Base-by-base conservation (phyloP, 83 land plant genomes). In the Larix sibirica region DNA sequence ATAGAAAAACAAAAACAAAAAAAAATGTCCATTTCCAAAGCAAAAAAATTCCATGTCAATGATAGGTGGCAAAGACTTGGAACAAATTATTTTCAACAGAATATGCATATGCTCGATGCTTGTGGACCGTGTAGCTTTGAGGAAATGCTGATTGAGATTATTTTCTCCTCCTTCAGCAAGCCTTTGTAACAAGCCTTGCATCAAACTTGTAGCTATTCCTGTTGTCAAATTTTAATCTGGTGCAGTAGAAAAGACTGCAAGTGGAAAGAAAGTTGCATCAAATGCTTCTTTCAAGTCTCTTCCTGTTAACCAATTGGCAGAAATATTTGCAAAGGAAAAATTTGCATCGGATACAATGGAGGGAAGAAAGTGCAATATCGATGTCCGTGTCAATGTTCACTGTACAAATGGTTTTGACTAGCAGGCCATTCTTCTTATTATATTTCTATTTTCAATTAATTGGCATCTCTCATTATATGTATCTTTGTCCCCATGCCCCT, bases 51-150 rank as follows among this genome's bases (percentile, higher is more conserved):
- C 18, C 0, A 56, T 9, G 12, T 70, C 26, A 79, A 75, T 23
- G 54, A 36, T 36, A 38, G 58, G 80, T 18, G 21, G n/a, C 61
- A 60, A 78, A 56, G 21, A 26, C 23, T 26, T 58, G 5, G 63
- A 40, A 16, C 16, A 28, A 81, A 24, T 77, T 87, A 94, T 97
- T 92, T 96, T 97, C 68, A 96, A 82, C 33, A 96, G 87, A 44
- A 95, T 96, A 47, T 95, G 94, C 3, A 96, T 98, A 83, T 95
- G 97, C 68, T 96, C 99, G 5, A 98, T 96, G 82, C 99, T 96
- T 26, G 98, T 98, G 88, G 95, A 96, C 38, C 99, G 86, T 31
- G 99, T 92, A 23, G 99, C 99, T 86, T 96, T 98, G 64, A 96
- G 91, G 84, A 96, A 93, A 63, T 98, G 95, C 81, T 96, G 99